Evolutionary conservation across 805 yeast species (phyloP).

Genomic region (Metschnikowia continentalis): DNA sequence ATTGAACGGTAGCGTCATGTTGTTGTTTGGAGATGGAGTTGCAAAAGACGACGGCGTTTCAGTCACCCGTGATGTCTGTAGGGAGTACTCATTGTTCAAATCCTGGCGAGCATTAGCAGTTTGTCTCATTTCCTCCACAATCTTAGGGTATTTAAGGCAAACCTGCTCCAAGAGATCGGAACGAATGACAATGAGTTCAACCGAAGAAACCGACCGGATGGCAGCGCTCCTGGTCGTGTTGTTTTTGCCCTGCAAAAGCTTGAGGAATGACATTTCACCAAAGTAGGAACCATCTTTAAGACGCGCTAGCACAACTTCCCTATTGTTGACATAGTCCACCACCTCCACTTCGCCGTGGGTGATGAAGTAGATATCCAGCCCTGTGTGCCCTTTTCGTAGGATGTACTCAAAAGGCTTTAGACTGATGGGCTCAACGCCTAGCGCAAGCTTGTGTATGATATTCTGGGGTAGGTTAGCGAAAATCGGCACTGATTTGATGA

Average conservation of each 20-base stretch:
- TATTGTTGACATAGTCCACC: constrained; percentile 27
- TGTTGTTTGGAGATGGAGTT: not conserved
- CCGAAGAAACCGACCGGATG: constrained; percentile 56
- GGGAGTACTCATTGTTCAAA: constrained; percentile 9
- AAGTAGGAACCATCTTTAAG: constrained; percentile 61
- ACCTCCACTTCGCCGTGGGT: constrained; percentile 72
- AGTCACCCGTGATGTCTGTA: not conserved
- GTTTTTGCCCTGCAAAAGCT: constrained; percentile 34
- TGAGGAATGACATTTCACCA: constrained; percentile 72
- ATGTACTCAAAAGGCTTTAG: constrained; percentile 57
- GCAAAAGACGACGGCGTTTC: not conserved
- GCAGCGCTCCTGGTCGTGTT: constrained; percentile 51
- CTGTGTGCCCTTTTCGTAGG: constrained; percentile 54
- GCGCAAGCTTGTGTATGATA: constrained; percentile 60
- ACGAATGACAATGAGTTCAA: constrained; percentile 58
- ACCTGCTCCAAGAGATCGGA: constrained; percentile 52
- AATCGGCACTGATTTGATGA: constrained; percentile 54
- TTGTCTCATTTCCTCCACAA: constrained; percentile 54
- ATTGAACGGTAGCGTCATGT: not conserved
- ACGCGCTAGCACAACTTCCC: constrained; percentile 50
- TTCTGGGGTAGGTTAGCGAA: constrained; percentile 55
- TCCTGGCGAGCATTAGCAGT: constrained; percentile 53
- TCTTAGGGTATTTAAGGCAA: constrained; percentile 53
- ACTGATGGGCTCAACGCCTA: constrained; percentile 54
- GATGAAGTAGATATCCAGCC: constrained; percentile 63